phyloP scores from a whole-genome alignment of 2,329 filamentous ascomycete species.

The Verticillium nubilum region DNA sequence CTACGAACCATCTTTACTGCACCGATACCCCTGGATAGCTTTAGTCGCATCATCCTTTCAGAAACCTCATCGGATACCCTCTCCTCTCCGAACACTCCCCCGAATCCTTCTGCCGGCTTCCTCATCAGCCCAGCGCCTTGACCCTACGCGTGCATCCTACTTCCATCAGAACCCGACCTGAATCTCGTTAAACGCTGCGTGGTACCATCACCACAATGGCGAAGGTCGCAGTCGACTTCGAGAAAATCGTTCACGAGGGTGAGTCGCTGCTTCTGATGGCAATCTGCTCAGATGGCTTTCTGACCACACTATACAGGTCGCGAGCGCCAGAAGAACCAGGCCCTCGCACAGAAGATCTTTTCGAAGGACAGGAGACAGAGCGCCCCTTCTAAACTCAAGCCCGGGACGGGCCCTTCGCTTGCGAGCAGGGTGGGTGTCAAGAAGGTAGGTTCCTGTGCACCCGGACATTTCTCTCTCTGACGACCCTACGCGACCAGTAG shows the following conservation, averaged over 20 bases:
- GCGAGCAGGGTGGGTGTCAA: conserved; percentile 68
- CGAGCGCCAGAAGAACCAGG: conserved; percentile 65
- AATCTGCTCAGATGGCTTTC: not conserved
- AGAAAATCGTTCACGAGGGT: conserved; percentile 52
- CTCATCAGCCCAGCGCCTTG: not conserved
- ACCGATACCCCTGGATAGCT: not conserved
- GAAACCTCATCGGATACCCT: not conserved
- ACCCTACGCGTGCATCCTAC: not conserved
- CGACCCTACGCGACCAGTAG: conserved; percentile 4
- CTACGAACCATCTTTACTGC: not conserved
- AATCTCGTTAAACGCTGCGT: not conserved
- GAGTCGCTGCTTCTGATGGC: conserved; percentile 8
- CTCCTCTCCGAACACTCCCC: not conserved
- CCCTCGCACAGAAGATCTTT: conserved; percentile 68
- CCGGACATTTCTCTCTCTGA: not conserved
- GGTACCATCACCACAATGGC: conserved; percentile 27
- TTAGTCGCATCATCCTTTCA: too few relatives aligned
- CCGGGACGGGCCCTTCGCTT: conserved; percentile 48
- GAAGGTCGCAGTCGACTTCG: conserved; percentile 42
- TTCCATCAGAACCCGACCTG: not conserved
- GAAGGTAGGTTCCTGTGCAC: conserved; percentile 46
- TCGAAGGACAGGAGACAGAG: conserved; percentile 54
- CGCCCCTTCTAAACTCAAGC: conserved; percentile 44
- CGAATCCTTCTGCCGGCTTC: not conserved
- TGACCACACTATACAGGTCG: conserved; percentile 38